Evolutionary conservation across 2,329 filamentous ascomycete genomes (phyloP), one percentile per base, ranked within the genome.

Genomic region (Chaetomium sp.): DNA sequence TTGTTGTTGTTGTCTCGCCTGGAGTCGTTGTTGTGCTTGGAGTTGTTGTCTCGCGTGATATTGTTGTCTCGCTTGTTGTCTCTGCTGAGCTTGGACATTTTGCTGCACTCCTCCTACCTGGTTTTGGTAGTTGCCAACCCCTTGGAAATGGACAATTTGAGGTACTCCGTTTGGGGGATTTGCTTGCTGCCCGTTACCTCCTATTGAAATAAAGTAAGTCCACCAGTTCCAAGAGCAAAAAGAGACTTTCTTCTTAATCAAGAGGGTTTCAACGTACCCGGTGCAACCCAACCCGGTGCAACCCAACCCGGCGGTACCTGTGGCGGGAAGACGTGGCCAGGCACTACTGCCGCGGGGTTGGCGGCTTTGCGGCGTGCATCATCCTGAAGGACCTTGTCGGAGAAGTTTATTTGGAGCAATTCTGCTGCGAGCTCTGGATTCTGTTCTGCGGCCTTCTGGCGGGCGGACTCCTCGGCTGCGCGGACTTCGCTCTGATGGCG

Each of bases 401-500:
- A 85, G 47, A 87, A 70, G 40, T 77, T 75, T 59, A 90, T 76
- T 45, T 79, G 73, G 11, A 90, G 72, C 40, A 80, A 70, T 7
- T 82, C 76, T 32, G 77, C 74, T 1, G 78, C 66, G n/a, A 89
- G 65, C 4, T 79, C 74, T 0, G 87, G 86, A 59, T 89, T 79
- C 36, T 84, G 77, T 27, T 76, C 72, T 11, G 76, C 70, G 3
- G 85, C 71, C 64, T 79, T 78, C 44, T 78, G 74, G 27, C 81
- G 76, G 1, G 82, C 81, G 42, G 74, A 72, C 48, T 77, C 73
- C 62, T 87, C 83, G 1, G 87, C 88, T 14, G 72, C 74, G 14
- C 75, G 74, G 12, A 88, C 81, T 60, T 90, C 87, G 6, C 77
- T 66, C 32, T 82, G 72, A 61, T 91, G 86, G 3, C 84, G 79